These are phyloP conservation scores for Apiotrichum porosum DNA, from an alignment of 1,284 basidiomycete species.

Conservation along the genomic window DNA sequence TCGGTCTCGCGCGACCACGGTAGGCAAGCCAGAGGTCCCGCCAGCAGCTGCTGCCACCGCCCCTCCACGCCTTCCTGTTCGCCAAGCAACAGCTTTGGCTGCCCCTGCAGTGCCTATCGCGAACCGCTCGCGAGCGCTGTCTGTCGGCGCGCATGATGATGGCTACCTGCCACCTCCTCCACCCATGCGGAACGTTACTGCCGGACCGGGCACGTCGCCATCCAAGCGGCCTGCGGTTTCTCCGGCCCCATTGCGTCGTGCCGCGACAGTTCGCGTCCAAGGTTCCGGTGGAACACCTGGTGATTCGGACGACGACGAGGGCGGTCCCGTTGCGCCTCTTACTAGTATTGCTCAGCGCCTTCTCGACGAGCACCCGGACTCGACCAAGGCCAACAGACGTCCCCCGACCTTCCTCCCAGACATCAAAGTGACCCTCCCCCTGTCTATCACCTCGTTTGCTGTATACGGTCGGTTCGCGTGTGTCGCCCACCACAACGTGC, in stretches of 20 bases:
- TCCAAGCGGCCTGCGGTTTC: too few species aligned
- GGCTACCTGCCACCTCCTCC: slow-evolving; percentile 16
- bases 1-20: slow-evolving; percentile 7
- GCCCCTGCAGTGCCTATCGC: too few species aligned
- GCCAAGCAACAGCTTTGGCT: slow-evolving; percentile 11
- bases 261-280: neutral
- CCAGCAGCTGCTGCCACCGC: neutral
- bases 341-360: slow-evolving; percentile 30
- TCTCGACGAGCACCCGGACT: slow-evolving; percentile 70
- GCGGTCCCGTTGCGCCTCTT: slow-evolving; percentile 10
- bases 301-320: slow-evolving; percentile 36
- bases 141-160: neutral
- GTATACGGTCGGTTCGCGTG: slow-evolving; percentile 62
- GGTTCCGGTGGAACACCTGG: neutral
- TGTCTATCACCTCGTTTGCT: slow-evolving; percentile 54
- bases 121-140: neutral
- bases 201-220: neutral
- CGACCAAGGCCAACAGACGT: slow-evolving; percentile 71
- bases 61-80: slow-evolving; percentile 9
- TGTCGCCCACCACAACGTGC: slow-evolving; percentile 61
- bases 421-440: slow-evolving; percentile 31
- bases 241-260: neutral
- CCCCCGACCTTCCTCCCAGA: slow-evolving; percentile 57
- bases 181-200: slow-evolving; percentile 15
- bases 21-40: neutral